A percentile compares a stretch with the other conserved stretches of the same genome.
Evolutionary conservation across 73 alveolate genomes (phyloP).

Genomic region (Blepharisma japonicum): DNA sequence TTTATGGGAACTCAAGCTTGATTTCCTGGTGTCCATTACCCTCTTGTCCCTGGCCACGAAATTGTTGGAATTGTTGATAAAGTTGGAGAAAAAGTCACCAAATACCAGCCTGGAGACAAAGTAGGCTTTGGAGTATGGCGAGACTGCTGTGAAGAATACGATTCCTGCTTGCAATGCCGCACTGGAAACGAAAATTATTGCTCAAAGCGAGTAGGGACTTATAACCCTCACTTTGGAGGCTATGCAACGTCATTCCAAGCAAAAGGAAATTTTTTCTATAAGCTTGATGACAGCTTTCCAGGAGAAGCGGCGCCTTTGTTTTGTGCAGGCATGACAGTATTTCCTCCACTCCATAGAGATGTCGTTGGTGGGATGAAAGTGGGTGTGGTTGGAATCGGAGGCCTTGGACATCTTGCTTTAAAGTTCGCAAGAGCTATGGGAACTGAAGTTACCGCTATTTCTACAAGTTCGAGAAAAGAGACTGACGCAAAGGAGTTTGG

Average conservation of each 20-base stretch:
- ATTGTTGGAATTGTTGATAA: slow-evolving; percentile 56
- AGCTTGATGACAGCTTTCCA: slow-evolving; percentile 50
- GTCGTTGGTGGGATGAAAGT: slow-evolving; percentile 55
- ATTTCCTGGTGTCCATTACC: slow-evolving; percentile 52
- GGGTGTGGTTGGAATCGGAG: slow-evolving; percentile 79
- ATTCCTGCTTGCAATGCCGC: slow-evolving; percentile 47
- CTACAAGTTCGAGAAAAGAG: slow-evolving; percentile 58
- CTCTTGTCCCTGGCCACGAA: slow-evolving; percentile 82
- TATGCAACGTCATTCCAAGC: slow-evolving; percentile 73
- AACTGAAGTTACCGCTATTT: slow-evolving; percentile 56
- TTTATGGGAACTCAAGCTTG: slow-evolving; percentile 54
- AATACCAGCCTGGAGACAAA: slow-evolving; percentile 44
- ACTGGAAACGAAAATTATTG: slow-evolving; percentile 65
- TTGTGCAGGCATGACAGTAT: slow-evolving; percentile 79
- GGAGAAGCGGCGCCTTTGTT: slow-evolving; percentile 67
- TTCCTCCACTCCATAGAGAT: slow-evolving; percentile 61
- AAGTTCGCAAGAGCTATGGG: slow-evolving; percentile 61
- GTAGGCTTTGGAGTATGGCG: slow-evolving; percentile 64
- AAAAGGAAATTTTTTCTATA: slow-evolving; percentile 56
- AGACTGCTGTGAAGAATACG: slow-evolving; percentile 56
- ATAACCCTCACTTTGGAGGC: slow-evolving; percentile 66
- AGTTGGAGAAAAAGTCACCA: slow-evolving; percentile 51
- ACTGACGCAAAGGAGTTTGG: slow-evolving; percentile 62
- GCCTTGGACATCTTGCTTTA: slow-evolving; percentile 74
- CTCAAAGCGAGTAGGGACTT: slow-evolving; percentile 39